Conservation (phyloP, 1,284 basidiomycete species). For the Binderoboletus segoi region DNA sequence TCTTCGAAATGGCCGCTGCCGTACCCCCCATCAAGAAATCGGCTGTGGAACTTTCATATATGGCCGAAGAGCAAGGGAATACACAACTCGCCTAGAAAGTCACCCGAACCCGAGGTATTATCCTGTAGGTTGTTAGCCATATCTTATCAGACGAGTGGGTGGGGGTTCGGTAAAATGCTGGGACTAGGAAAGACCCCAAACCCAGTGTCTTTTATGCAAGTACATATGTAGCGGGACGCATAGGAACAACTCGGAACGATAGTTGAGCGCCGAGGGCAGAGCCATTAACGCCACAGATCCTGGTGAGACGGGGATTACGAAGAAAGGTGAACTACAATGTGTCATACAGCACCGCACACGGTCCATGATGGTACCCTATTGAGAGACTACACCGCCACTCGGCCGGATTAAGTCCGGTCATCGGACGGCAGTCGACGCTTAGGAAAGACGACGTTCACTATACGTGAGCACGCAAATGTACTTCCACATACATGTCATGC, state of each 20-base stretch:
- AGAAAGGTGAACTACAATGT: not conserved
- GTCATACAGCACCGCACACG: no score
- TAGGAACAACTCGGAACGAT: constrained; percentile 23
- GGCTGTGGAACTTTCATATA: constrained; percentile 29
- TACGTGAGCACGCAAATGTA: no score
- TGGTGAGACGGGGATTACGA: no score
- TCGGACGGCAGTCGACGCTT: no score
- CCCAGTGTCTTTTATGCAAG: constrained; percentile 20
- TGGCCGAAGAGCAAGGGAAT: not conserved
- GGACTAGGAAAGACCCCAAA: not conserved
- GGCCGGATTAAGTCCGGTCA: no score
- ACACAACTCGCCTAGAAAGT: constrained; percentile 25
- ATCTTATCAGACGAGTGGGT: constrained; percentile 20
- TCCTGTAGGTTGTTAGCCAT: constrained; percentile 16
- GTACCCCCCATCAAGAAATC: constrained; percentile 56
- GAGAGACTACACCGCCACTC: no score
- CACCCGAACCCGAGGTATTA: constrained; percentile 10
- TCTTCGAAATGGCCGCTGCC: constrained; percentile 65
- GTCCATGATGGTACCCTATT: no score
- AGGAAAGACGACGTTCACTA: no score
- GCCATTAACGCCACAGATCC: not conserved
- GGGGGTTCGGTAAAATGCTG: constrained; percentile 18
- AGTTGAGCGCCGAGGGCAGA: not conserved
- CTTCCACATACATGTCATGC: no score
- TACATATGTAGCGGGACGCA: no score